Evolutionary conservation across 1,284 basidiomycete species (phyloP), one percentile per base, ranked within the genome.

Genomic region (Inonotus hispidus): DNA sequence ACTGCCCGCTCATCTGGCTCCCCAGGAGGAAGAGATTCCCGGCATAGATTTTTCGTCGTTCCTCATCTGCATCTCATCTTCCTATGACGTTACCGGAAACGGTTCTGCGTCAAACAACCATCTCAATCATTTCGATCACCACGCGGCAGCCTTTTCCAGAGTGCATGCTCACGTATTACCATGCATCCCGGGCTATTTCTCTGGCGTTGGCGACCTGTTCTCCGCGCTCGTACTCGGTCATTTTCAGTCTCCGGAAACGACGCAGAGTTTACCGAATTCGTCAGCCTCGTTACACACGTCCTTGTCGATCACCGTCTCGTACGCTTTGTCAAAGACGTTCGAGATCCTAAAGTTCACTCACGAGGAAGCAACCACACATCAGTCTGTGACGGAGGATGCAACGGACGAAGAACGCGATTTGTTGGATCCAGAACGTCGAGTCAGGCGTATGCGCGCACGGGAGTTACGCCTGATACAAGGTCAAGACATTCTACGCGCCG

Each of bases 201-300:
- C 92, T 10, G 97, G 96, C 27, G 95, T 98, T 2, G 97, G 96
- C 13, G 96, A 99, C 71, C 83, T 98, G 57, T 99, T 99, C 76
- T 95, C 95, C 1, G 93, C 97, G 0, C 84, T 99, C 58, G 84
- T 95, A 16, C 78, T 97, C 0, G 96, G 87, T 0, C 88, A 95
- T 68, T 98, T 88, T 72, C 70, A 75, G 14, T 14, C 41, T 1
- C 16, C 8, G 41, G 41, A 21, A n/a, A 14, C 41, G 19, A 43
- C 6, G 11, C 16, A 43, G 7, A 21, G 16, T 16, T 43, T 21
- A 16, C 4, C 41, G 11, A 54, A 69, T 11, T 83, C 1, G 72
- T 85, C 55, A 75, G 38, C 19, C 29, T 27, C 63, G 53, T 3
- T 64, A 64, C 63, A 38, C 60, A 79, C 76, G 4, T 71, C 79